A percentile compares a stretch with the other conserved stretches of the same genome.
phyloP scores from a whole-genome alignment of 352 stramenopile species.

The Phytopythium boreale region DNA sequence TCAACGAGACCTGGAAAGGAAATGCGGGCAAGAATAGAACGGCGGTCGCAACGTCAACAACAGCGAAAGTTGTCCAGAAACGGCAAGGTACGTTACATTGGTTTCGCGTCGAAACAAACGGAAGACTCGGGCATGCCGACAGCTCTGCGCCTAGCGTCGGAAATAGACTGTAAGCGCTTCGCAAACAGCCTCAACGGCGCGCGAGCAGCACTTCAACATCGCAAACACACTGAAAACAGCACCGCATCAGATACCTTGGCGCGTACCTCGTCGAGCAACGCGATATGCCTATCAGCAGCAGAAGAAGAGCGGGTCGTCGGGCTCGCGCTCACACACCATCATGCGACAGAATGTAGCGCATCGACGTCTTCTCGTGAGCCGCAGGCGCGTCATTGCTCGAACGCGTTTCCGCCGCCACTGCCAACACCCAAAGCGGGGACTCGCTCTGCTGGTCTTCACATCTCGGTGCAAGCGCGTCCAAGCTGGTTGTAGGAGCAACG shows the following conservation, averaged over 20 bases:
- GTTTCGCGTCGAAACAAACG: background rate
- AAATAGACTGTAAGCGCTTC: background rate
- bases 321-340: background rate
- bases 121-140: background rate
- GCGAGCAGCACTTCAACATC: too few species aligned
- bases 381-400: background rate
- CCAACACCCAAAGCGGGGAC: background rate
- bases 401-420: background rate
- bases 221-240: background rate
- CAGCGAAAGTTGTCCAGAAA: background rate
- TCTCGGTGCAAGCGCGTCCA: background rate
- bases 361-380: background rate
- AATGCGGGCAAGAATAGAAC: background rate
- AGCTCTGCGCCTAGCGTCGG: background rate
- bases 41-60: background rate
- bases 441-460: background rate
- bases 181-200: background rate
- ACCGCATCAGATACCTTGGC: background rate
- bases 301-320: background rate
- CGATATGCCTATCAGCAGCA: too few species aligned
- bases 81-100: constrained; percentile 1
- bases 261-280: too few species aligned
- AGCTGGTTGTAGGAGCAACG: too few species aligned
- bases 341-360: background rate
- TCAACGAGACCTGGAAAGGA: too few species aligned